Evolutionary conservation across 2,329 filamentous ascomycete genomes (phyloP).

Genomic region (Monilinia laxa): DNA sequence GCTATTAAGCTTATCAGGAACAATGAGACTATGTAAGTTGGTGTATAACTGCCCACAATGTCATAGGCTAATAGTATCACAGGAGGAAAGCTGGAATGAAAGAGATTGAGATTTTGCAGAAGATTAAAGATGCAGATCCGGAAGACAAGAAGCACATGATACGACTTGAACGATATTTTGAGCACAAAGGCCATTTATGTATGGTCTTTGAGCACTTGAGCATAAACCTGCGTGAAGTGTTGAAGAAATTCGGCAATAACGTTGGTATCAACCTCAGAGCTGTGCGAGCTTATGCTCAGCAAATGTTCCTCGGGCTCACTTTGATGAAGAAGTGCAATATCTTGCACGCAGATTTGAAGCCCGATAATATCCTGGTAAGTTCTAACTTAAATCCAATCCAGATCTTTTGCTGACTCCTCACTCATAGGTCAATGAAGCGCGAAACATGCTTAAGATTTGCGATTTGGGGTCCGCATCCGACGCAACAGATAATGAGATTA

Average conservation of each 20-base stretch:
- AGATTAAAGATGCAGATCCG: slow-evolving; percentile 79
- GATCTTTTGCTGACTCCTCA: slow-evolving; percentile 24
- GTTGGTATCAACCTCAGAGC: slow-evolving; percentile 87
- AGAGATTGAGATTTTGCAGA: slow-evolving; percentile 89
- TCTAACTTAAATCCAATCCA: neutral
- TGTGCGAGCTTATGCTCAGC: slow-evolving; percentile 84
- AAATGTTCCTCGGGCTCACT: slow-evolving; percentile 87
- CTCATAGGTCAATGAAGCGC: slow-evolving; percentile 68
- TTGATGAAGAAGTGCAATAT: slow-evolving; percentile 91
- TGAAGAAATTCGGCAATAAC: slow-evolving; percentile 95
- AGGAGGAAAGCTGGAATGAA: slow-evolving; percentile 84
- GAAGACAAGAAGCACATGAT: slow-evolving; percentile 92
- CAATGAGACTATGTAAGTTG: slow-evolving; percentile 75
- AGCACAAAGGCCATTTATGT: slow-evolving; percentile 92
- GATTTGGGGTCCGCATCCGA: slow-evolving; percentile 96
- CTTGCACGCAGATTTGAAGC: slow-evolving; percentile 93
- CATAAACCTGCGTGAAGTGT: slow-evolving; percentile 87
- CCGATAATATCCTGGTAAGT: slow-evolving; percentile 79
- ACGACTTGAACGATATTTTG: slow-evolving; percentile 81
- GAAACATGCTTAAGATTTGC: slow-evolving; percentile 87
- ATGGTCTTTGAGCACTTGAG: slow-evolving; percentile 96
- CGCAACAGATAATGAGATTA: slow-evolving; percentile 85
- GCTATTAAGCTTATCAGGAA: slow-evolving; percentile 98
- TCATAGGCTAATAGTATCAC: slow-evolving; percentile 33
- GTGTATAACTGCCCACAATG: slow-evolving; percentile 7